phyloP scores from a whole-genome alignment of 2,329 filamentous ascomycete genomes.

The Cercospora sp. region DNA sequence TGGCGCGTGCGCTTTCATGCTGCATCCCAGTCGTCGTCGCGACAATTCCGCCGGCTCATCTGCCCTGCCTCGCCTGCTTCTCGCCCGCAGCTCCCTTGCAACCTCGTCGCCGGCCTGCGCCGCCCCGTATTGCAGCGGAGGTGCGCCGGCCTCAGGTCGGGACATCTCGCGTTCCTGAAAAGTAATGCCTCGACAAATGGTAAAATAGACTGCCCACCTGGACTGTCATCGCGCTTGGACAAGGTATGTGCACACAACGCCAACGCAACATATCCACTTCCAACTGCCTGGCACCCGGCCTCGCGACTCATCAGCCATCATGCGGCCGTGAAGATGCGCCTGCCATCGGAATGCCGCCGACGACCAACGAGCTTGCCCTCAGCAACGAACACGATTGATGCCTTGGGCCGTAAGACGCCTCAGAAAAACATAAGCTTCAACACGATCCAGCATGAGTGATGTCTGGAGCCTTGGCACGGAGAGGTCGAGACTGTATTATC shows the following conservation, averaged over 20 bases:
- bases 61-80: background rate
- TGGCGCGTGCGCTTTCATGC: background rate
- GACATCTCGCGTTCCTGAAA: background rate
- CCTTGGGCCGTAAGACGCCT: background rate
- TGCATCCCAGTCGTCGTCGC: conserved; percentile 3
- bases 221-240: background rate
- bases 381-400: background rate
- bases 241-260: background rate
- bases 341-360: background rate
- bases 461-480: background rate
- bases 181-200: background rate
- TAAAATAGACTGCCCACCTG: background rate
- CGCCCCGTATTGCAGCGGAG: background rate
- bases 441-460: background rate
- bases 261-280: background rate
- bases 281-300: background rate
- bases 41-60: conserved; percentile 1
- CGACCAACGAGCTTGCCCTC: background rate
- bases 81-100: background rate
- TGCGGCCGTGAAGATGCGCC: background rate
- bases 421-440: background rate
- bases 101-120: background rate
- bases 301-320: background rate
- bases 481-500: background rate
- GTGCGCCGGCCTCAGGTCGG: background rate